Evolutionary conservation across 2,329 filamentous ascomycete species (phyloP), one percentile per base, ranked within the genome.

Genomic region (Chrysoporthe cubensis): DNA sequence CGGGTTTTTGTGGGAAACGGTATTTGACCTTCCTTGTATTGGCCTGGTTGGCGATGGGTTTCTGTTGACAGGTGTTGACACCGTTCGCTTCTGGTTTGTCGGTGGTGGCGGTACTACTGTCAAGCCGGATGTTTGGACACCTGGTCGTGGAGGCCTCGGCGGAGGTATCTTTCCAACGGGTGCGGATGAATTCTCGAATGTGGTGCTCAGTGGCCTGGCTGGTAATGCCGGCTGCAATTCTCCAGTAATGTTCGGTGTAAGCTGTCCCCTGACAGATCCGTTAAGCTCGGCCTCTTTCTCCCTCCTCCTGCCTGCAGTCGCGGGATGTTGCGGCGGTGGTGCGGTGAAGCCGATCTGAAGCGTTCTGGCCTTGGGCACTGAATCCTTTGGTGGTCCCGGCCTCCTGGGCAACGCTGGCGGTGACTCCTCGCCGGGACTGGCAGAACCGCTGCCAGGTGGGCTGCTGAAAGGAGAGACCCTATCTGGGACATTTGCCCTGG

Each of bases 391-490:
- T 42, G 86, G 87, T 42, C 85, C 85, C 58, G 84, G 85, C 14
- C 85, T 80, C 7, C 77, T 81, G 21, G 81, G 85, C 57, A 85
- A 81, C 66, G 78, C 80, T 1, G 86, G 85, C 8, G 83, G 83
- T 7, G 80, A 80, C n/a, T 81, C 80, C n/a, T 85, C 82, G 0
- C 82, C 76, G 65, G 85, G 90, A 66, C 87, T 88, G 4, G 87
- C 86, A 18, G 71, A 73, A 34, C 72, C 72, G 75, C 91, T 95
- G 72, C 88, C 90, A 0, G 94, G 93, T 21, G 94, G 94, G 46
- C 93, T 97, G 74, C 85, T 94, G 75, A 97, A 97, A 0, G 95
- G 94, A 0, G 95, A 97, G 0, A 89, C 75, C 74, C 82, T 80
- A 69, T 82, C 77, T 75, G 79, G 57, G 75, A 81, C 44, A 74